Conservation (phyloP, 2,329 filamentous ascomycete genomes). For the Remersonia thermophila region DNA sequence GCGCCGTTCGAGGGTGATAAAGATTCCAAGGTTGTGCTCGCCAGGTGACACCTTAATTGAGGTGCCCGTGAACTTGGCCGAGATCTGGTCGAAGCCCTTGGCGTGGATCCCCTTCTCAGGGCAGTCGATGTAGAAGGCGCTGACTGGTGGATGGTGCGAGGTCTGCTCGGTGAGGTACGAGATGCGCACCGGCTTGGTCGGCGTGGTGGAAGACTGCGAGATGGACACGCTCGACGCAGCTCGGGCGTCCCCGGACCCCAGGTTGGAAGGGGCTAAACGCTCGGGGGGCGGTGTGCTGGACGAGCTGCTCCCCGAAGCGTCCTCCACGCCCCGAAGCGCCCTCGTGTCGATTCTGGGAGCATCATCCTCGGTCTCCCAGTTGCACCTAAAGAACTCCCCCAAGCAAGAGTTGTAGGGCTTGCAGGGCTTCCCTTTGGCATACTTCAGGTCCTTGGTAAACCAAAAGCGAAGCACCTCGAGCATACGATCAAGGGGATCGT, state of each 20-base stretch:
- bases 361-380: conserved; percentile 83
- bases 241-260: conserved; percentile 26
- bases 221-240: conserved; percentile 40
- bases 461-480: conserved; percentile 89
- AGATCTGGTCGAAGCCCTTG: conserved; percentile 87
- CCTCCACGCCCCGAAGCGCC: conserved; percentile 26
- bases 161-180: conserved; percentile 97
- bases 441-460: conserved; percentile 99
- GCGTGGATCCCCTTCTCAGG: conserved; percentile 81
- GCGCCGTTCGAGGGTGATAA: conserved; percentile 69
- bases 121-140: conserved; percentile 87
- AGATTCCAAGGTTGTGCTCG: conserved; percentile 90
- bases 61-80: conserved; percentile 94
- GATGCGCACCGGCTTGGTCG: conserved; percentile 51
- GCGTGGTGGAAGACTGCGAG: conserved; percentile 32
- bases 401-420: conserved; percentile 97
- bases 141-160: conserved; percentile 93
- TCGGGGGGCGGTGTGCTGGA: conserved; percentile 35
- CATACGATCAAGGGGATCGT: conserved; percentile 87
- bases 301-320: conserved; percentile 28
- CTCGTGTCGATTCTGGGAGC: conserved; percentile 51
- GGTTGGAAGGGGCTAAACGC: conserved; percentile 18
- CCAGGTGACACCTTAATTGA: conserved; percentile 85
- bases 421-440: conserved; percentile 95
- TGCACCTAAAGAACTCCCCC: conserved; percentile 96